Percentiles rank a stretch among this genome's conserved stretches.
Conservation (phyloP, 1,139 yeast species). For the Geotrichum fermentans region DNA sequence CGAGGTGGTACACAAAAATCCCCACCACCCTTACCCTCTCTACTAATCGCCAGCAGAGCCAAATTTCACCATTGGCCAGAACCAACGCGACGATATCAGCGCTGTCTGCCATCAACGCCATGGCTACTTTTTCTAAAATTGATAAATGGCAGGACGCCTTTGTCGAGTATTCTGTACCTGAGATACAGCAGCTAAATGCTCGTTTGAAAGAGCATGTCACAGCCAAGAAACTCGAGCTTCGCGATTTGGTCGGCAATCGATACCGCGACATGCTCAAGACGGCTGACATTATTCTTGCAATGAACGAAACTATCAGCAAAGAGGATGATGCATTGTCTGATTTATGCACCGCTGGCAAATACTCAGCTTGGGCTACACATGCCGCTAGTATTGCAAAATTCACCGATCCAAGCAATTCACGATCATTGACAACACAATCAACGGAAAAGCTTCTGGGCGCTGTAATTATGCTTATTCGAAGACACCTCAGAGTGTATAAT, state of each 20-base stretch:
- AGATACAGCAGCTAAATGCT: slow-evolving; percentile 27
- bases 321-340: slow-evolving; percentile 28
- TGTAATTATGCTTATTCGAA: slow-evolving; percentile 13
- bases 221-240: slow-evolving; percentile 44
- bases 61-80: neutral
- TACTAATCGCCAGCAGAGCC: slow-evolving; percentile 2
- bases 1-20: neutral
- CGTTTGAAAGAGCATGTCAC: slow-evolving; percentile 26
- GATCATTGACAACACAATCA: slow-evolving; percentile 4
- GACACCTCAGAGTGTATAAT: slow-evolving; percentile 10
- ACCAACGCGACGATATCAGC: too few species aligned
- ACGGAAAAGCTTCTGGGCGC: slow-evolving; percentile 19
- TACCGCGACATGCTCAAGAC: slow-evolving; percentile 64
- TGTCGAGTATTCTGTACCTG: slow-evolving; percentile 26
- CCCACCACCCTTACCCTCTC: slow-evolving; percentile 12
- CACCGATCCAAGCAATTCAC: neutral
- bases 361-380: slow-evolving; percentile 24
- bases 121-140: slow-evolving; percentile 9
- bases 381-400: slow-evolving; percentile 15
- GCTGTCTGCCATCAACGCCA: neutral
- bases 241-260: slow-evolving; percentile 57
- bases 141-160: slow-evolving; percentile 31
- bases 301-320: slow-evolving; percentile 43
- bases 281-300: slow-evolving; percentile 60
- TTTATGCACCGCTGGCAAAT: slow-evolving; percentile 23